Evolutionary conservation across 192 early-diverging fungal genomes (phyloP).

Genomic region (Rhizophlyctis rosea): DNA sequence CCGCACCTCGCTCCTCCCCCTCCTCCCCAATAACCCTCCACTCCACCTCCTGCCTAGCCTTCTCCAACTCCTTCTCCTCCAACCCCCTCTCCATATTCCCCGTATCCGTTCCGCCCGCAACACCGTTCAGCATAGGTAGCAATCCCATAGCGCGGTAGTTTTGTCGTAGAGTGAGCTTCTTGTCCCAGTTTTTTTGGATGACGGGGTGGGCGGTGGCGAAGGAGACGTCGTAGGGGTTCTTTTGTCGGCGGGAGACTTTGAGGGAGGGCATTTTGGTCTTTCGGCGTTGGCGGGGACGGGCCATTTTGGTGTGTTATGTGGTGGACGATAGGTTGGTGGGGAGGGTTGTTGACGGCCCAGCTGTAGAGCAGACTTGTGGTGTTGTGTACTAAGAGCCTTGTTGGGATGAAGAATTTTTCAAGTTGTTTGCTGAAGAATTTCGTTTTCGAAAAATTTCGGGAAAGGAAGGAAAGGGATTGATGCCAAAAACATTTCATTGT

Average conservation of each 20-base stretch:
- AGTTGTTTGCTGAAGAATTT: too few species aligned
- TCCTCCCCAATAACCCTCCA: conserved; percentile 25
- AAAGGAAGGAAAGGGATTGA: too few species aligned
- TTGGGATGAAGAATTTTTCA: too few species aligned
- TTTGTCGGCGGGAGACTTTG: conserved; percentile 39
- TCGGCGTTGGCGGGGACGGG: conserved; percentile 32
- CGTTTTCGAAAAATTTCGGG: too few species aligned
- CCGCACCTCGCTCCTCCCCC: conserved; percentile 7
- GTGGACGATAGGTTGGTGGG: too few species aligned
- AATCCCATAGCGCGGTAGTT: conserved; percentile 54
- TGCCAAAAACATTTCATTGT: too few species aligned
- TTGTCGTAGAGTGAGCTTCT: conserved; percentile 48
- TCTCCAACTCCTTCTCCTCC: conserved; percentile 22
- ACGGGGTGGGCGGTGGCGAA: conserved; percentile 39
- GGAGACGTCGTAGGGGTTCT: conserved; percentile 42
- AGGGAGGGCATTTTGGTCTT: conserved; percentile 30
- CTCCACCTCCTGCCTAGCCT: conserved; percentile 35
- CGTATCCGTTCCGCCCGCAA: conserved; percentile 42
- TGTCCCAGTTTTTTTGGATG: conserved; percentile 48
- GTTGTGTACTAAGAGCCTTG: too few species aligned
- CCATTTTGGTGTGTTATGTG: conserved; percentile 19
- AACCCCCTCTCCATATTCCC: conserved; percentile 18
- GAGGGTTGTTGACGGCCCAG: too few species aligned
- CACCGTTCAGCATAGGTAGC: conserved; percentile 44
- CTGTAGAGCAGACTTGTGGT: too few species aligned